A percentile compares a stretch with the other conserved stretches of the same genome.
phyloP scores from a whole-genome alignment of 345 rosid genomes.

The Eutrema yunnanense region DNA sequence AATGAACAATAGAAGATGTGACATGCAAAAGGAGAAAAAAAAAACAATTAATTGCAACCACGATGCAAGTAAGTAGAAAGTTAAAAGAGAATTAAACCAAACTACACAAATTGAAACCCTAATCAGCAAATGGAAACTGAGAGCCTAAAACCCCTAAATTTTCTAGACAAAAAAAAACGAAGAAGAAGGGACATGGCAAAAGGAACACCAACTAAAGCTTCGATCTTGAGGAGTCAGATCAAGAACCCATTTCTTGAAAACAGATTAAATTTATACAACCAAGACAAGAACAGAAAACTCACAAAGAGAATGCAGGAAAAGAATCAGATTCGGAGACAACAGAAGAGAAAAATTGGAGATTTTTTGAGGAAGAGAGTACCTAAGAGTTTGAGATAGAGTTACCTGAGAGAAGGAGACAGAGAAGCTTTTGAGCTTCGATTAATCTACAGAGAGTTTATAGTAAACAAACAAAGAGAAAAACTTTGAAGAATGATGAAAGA shows the following conservation, averaged over 20 bases:
- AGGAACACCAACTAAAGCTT: not conserved
- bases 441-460: slow-evolving; percentile 14
- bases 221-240: not conserved
- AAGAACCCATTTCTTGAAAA: slow-evolving; percentile 6
- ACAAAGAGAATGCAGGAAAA: not conserved
- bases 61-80: not conserved
- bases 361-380: not conserved
- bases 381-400: not conserved
- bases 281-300: not conserved
- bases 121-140: not conserved
- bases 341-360: not conserved
- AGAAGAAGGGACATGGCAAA: not conserved
- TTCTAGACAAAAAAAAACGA: not conserved
- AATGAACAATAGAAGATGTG: slow-evolving; percentile 3
- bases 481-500: slow-evolving; percentile 24
- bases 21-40: slow-evolving; percentile 20
- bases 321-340: slow-evolving; percentile 18
- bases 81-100: not conserved
- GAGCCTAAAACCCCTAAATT: slow-evolving; percentile 7
- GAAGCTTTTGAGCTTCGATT: slow-evolving; percentile 4
- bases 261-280: not conserved
- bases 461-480: not conserved
- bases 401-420: slow-evolving; percentile 12
- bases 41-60: not conserved
- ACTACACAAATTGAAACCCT: not conserved